Conservation (phyloP, 768 basidiomycete species). For the Phaffia australis region DNA sequence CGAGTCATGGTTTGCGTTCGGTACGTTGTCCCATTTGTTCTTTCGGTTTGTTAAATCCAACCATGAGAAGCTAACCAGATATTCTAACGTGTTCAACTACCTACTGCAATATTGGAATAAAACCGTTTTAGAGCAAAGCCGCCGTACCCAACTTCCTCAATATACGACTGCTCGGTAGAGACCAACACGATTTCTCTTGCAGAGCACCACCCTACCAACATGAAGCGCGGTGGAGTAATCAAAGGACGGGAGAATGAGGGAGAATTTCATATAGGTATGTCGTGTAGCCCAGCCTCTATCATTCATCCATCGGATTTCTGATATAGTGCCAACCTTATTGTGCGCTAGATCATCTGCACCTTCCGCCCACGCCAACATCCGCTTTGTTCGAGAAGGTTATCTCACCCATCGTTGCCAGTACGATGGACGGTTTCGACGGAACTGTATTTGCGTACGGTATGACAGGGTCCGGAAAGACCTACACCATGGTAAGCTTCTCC, state of each 20-base stretch:
- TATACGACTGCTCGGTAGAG: constrained; percentile 21
- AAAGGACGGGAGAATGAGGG: constrained; percentile 21
- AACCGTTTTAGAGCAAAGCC: constrained; percentile 12
- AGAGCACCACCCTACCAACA: constrained; percentile 15
- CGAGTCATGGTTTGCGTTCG: constrained; percentile 17
- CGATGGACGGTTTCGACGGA: constrained; percentile 23
- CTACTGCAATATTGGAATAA: background rate
- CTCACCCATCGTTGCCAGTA: constrained; percentile 11
- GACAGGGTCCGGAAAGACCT: constrained; percentile 23
- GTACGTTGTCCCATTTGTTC: background rate
- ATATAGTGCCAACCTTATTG: too few species aligned
- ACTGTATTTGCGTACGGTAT: constrained; percentile 26
- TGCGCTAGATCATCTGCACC: constrained; percentile 24
- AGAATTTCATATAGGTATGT: constrained; percentile 17
- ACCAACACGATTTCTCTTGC: constrained; percentile 12
- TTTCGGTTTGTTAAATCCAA: background rate
- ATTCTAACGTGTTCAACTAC: background rate
- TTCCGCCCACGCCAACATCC: constrained; percentile 19
- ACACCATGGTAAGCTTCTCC: constrained; percentile 27
- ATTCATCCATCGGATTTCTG: too few species aligned
- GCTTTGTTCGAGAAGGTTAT: constrained; percentile 18
- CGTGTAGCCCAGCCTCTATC: background rate
- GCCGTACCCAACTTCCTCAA: background rate
- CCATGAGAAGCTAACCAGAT: background rate
- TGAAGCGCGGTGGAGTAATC: constrained; percentile 23